A percentile compares a stretch with the other conserved stretches of the same genome.
Evolutionary conservation across 2,329 filamentous ascomycete species (phyloP).

Genomic region (Tricladium varicosporioides): DNA sequence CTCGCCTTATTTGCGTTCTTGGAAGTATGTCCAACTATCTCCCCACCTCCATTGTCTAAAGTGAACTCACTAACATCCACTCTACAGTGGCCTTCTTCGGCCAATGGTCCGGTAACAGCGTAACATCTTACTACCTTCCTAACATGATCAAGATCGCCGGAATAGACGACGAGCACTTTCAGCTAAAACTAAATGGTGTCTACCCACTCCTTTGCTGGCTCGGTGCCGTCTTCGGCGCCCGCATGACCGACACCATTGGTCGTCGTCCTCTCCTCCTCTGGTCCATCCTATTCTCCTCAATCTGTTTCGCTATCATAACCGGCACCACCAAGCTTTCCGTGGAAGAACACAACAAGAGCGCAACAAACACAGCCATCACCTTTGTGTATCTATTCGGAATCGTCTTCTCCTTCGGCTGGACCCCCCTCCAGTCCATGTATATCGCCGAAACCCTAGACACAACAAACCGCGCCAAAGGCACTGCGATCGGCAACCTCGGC

Average conservation of each 20-base stretch:
- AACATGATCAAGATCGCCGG: slow-evolving; percentile 40
- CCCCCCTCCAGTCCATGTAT: slow-evolving; percentile 48
- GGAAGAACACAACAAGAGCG: slow-evolving; percentile 11
- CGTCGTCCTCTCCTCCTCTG: slow-evolving; percentile 43
- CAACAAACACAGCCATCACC: slow-evolving; percentile 35
- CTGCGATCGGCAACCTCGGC: slow-evolving; percentile 41
- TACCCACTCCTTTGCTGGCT: slow-evolving; percentile 35
- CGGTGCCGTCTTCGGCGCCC: slow-evolving; percentile 29
- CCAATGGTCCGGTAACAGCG: slow-evolving; percentile 45
- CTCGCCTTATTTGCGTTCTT: slow-evolving; percentile 32
- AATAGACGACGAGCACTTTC: slow-evolving; percentile 39
- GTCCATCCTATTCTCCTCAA: slow-evolving; percentile 44
- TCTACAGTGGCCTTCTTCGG: slow-evolving; percentile 44
- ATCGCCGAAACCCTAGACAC: slow-evolving; percentile 47
- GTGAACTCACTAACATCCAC: too few species aligned
- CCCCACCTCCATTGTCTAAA: too few species aligned
- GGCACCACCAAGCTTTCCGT: slow-evolving; percentile 43
- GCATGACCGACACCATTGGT: slow-evolving; percentile 28
- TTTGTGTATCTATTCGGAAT: slow-evolving; percentile 54
- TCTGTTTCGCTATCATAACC: slow-evolving; percentile 49
- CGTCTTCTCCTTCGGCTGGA: slow-evolving; percentile 51
- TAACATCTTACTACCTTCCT: slow-evolving; percentile 42
- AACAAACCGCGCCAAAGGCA: slow-evolving; percentile 36
- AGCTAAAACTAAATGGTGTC: slow-evolving; percentile 42
- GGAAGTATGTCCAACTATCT: slow-evolving; percentile 12